Base-by-base conservation (phyloP, 2,329 filamentous ascomycete genomes). In the Fusarium transvaalense region DNA sequence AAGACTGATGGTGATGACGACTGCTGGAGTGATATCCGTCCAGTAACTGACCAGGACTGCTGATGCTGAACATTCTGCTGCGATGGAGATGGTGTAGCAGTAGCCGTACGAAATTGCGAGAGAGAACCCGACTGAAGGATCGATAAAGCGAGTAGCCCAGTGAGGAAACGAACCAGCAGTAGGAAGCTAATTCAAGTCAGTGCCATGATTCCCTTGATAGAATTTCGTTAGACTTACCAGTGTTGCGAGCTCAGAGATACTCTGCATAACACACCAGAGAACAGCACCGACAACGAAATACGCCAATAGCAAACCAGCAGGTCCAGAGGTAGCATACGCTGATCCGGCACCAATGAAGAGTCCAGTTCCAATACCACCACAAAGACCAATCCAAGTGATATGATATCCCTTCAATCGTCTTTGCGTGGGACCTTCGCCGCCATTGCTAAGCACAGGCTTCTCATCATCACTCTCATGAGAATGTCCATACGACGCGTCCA, bases 1-100 rank as follows among this genome's bases (percentile, higher is more conserved):
- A 5, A 88, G 79, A 56, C 88, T 82, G 35, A 89, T 79, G 46
- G 84, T 82, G 58, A 89, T 88, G 32, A 74, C 71, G 3, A 74
- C 71, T 6, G 71, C 71, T 1, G 71, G 71, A 17, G 58, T 68
- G 10, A 74, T 56, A 10, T 74, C 71, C 3, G 64, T 71, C 71
- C 71, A 74, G 50, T 74, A 74, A 13, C 61, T 54, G 7, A 74
- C 71, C 0, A 74, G 52, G 0, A 74, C 62, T 0, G 71, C 71
- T 0, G 69, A 70, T 3, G 71, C 71, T 31, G 71, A 74, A 15
- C 60, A 64, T 39, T 74, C 71, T 0, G 71, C 70, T 2, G 71
- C 71, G 9, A 72, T 69, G 10, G 67, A 68, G 1, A 71, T 71
- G 25, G 71, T 72, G 10, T 72, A 74, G 34, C 71, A 74, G 54